Evolutionary conservation across 2,329 filamentous ascomycete species (phyloP), one percentile per base, ranked within the genome.

Genomic region (Cordyceps farinosa): DNA sequence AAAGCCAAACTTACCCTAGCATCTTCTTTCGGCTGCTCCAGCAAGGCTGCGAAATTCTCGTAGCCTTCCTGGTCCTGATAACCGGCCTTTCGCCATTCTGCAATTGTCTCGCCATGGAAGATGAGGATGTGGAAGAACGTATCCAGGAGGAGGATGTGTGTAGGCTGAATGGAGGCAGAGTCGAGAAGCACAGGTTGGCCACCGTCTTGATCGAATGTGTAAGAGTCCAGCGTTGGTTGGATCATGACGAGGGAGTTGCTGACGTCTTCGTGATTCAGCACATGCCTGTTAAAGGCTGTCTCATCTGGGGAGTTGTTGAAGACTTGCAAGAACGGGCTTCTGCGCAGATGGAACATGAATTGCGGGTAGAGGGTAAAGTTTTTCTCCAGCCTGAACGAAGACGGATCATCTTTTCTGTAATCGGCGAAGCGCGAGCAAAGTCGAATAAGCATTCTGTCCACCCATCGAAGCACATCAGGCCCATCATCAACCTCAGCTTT

Each of bases 81-180:
- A 1, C 95, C 95, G 22, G 93, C 93, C 77, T 99, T 98, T 68
- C 93, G 88, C 95, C 95, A 99, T 75, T 97, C 92, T 1, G 95
- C 95, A 76, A 98, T 90, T 0, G 94, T 98, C 81, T 99, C 94
- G 66, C 95, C 95, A 71, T 99, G 93, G 85, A 98, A 99, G 70
- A 99, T 99, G 62, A 99, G 86, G 66, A 99, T 99, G 76, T 99
- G 95, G 85, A 99, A 99, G 82, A 99, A 99, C 0, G 95, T 98
- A 72, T 99, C 95, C 62, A 99, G 88, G 11, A 99, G 87, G 57
- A 99, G 84, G 65, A 98, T 91, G 65, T 97, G 96, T 29, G 93
- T 91, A 10, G 92, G 90, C 73, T 98, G 94, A 70, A 99, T 99
- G 6, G 92, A 97, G 42, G 92, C 93, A 15, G 94, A 98, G 75